These are phyloP conservation scores for Linum trigynum DNA, from an alignment of 345 rosid genomes.

Conservation along the genomic window DNA sequence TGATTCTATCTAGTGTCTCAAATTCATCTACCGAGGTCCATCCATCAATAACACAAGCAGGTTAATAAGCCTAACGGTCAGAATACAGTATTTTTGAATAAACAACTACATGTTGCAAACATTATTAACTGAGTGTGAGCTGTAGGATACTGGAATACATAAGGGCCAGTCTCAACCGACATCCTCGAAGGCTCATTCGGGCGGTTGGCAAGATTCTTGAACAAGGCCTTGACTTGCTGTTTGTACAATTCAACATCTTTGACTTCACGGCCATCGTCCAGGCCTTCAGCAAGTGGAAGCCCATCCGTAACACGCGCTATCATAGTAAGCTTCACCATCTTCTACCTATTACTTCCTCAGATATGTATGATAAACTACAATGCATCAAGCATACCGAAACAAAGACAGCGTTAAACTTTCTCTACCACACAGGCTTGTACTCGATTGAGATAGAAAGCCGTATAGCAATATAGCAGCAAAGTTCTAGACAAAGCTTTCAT, in stretches of 20 bases:
- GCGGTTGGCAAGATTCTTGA: slow-evolving; percentile 86
- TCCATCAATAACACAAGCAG: too few relatives aligned
- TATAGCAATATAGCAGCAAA: too few relatives aligned
- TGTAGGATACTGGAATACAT: slow-evolving; percentile 85
- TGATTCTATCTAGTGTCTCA: too few relatives aligned
- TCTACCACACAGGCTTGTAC: too few relatives aligned
- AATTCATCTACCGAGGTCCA: too few relatives aligned
- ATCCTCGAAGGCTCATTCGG: slow-evolving; percentile 90
- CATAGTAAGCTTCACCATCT: slow-evolving; percentile 98
- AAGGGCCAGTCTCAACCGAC: slow-evolving; percentile 91
- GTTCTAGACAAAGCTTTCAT: too few relatives aligned
- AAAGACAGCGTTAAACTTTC: too few relatives aligned
- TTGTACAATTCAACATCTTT: slow-evolving; percentile 86
- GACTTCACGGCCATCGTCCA: slow-evolving; percentile 92
- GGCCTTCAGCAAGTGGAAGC: slow-evolving; percentile 86
- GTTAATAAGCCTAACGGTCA: background rate
- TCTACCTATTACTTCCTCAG: slow-evolving; percentile 24
- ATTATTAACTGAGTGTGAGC: background rate
- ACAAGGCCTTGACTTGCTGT: slow-evolving; percentile 90
- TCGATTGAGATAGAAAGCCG: too few relatives aligned
- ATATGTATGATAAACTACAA: slow-evolving; percentile 29
- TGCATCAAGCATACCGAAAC: slow-evolving; percentile 2
- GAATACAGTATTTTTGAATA: background rate
- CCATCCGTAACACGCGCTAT: slow-evolving; percentile 99
- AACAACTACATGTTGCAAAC: background rate